Conservation (phyloP, 108 stramenopile species). For the Pseudonitzschia delicatissima region DNA sequence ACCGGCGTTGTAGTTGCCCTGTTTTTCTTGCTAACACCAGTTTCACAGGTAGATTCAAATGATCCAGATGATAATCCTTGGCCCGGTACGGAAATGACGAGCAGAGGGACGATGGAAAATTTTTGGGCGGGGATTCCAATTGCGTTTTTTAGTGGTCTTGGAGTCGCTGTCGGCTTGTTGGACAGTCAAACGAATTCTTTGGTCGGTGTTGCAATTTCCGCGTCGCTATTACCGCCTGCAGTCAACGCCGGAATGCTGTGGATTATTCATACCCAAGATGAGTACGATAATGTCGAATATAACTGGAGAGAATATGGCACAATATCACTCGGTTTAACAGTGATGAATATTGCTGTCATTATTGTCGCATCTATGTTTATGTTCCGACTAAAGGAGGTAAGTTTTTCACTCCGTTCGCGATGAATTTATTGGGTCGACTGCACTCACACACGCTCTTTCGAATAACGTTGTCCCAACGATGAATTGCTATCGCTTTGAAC, state of each 20-base stretch:
- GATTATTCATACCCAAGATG: slow-evolving; percentile 14
- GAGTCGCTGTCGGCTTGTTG: slow-evolving; percentile 76
- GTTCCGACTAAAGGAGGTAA: slow-evolving; percentile 72
- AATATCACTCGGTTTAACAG: slow-evolving; percentile 49
- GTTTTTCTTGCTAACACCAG: slow-evolving; percentile 15
- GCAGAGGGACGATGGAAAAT: slow-evolving; percentile 38
- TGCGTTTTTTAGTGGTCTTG: slow-evolving; percentile 85
- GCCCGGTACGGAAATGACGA: slow-evolving; percentile 63
- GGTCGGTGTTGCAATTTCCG: slow-evolving; percentile 88
- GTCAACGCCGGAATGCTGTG: slow-evolving; percentile 61
- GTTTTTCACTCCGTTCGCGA: neutral
- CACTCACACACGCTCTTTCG: too few relatives aligned
- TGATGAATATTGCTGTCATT: slow-evolving; percentile 74
- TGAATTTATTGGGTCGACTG: neutral
- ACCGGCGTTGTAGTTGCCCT: slow-evolving; percentile 48
- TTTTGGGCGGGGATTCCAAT: slow-evolving; percentile 63
- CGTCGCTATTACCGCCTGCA: slow-evolving; percentile 84
- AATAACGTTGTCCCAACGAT: neutral
- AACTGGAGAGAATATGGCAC: slow-evolving; percentile 24
- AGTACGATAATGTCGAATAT: neutral
- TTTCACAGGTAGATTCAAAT: slow-evolving; percentile 38
- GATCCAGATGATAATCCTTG: too few relatives aligned
- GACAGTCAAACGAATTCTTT: slow-evolving; percentile 70
- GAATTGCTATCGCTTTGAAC: neutral
- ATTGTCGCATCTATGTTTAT: slow-evolving; percentile 55